Evolutionary conservation across 2,329 filamentous ascomycete species (phyloP).

Genomic region (Aspergillus costaricaensis): DNA sequence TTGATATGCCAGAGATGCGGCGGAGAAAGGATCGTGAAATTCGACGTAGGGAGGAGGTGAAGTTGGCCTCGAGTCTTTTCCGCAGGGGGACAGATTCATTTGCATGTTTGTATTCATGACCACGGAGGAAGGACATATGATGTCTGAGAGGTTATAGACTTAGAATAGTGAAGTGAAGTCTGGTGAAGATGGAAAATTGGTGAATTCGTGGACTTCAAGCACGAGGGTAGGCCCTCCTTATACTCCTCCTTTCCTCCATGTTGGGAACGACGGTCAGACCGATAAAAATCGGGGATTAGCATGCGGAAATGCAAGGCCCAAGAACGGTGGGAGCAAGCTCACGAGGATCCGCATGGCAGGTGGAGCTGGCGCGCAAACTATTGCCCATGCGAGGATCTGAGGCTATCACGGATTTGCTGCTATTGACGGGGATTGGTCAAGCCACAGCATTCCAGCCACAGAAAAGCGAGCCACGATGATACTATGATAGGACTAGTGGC

Average conservation of each 20-base stretch:
- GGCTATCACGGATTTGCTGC: slow-evolving; percentile 14
- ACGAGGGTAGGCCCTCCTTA: slow-evolving; percentile 3
- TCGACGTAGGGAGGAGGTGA: slow-evolving; percentile 30
- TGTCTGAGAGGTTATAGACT: background rate
- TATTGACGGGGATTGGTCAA: slow-evolving; percentile 20
- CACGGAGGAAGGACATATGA: slow-evolving; percentile 30
- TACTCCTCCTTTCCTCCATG: slow-evolving; percentile 1
- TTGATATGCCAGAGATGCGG: slow-evolving; percentile 22
- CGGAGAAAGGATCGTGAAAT: slow-evolving; percentile 30
- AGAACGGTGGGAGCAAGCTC: slow-evolving; percentile 17
- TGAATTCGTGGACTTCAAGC: background rate
- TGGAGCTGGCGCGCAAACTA: slow-evolving; percentile 12
- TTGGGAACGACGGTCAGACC: background rate
- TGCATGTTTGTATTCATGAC: slow-evolving; percentile 22
- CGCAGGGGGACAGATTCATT: slow-evolving; percentile 27
- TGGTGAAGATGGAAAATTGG: background rate
- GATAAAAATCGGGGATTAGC: slow-evolving; percentile 1
- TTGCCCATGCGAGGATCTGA: slow-evolving; percentile 16
- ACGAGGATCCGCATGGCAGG: slow-evolving; percentile 16
- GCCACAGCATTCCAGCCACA: slow-evolving; percentile 26
- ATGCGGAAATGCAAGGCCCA: slow-evolving; percentile 12
- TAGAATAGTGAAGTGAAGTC: background rate
- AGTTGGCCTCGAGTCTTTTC: slow-evolving; percentile 34
- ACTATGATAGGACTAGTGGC: slow-evolving; percentile 11
- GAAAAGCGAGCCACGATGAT: slow-evolving; percentile 8